Base-by-base conservation (phyloP, 306 rosid species). In the Hippophae tibetana region DNA sequence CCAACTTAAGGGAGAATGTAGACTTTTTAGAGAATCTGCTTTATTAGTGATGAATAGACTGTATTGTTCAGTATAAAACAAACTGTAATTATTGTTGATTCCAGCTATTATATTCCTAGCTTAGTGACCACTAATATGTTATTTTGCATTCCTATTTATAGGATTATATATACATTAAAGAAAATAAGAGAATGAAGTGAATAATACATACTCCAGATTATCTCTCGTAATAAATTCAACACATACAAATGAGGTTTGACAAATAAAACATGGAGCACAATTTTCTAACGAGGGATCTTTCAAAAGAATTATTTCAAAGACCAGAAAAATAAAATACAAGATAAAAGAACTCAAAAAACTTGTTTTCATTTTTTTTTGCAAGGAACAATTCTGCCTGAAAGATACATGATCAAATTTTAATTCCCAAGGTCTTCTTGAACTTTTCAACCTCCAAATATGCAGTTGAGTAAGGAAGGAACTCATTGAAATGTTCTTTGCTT, bases 381-480 rank as follows among this genome's bases (percentile, higher is more conserved):
- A 76, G 72, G 63, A 68, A 76, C 75, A 78, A 78, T 77, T 69
- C 75, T 78, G 76, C 76, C 66, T 82, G 66, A 63, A 75, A 57
- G 52, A 72, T 67, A 80, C 79, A 82, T 59, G 56, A 65, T 89
- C 81, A 93, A 57, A 93, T 70, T 54, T 90, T 66, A 68, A 93
- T 86, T 45, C 90, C 95, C 79, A 79, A 72, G 10, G 97, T 86
- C 74, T 93, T 89, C 83, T 93, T 93, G 76, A 89, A 89, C 80
- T 93, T 86, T 79, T 93, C 99, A 55, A 93, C 94, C 82, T 88
- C 99, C 97, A 93, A 84, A 69, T 93, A 89, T 46, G 67, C 89
- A 27, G 90, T 89, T 62, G 99, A 84, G 76, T 86, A 93, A 1
- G 97, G 99, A 68, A 93, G 97, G 76, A 80, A 93, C 79, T 89